Evolutionary conservation across 1,284 basidiomycete genomes (phyloP).

Genomic region (Gomphus bonarii): DNA sequence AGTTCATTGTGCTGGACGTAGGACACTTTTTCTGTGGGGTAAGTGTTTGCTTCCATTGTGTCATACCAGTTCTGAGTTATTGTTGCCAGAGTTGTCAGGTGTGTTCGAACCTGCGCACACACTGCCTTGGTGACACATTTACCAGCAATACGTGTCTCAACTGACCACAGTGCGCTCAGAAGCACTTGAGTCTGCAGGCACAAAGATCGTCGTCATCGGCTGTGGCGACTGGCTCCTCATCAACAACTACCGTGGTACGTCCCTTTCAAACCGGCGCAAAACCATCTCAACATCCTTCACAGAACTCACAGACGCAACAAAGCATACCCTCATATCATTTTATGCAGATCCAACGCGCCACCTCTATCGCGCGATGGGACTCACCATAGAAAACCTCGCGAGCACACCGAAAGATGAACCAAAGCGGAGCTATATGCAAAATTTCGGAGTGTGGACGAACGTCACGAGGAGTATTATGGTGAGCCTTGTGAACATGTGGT

Average conservation of each 20-base stretch:
- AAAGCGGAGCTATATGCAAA: conserved; percentile 39
- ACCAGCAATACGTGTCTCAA: conserved; percentile 42
- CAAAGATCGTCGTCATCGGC: conserved; percentile 44
- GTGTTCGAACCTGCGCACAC: neutral
- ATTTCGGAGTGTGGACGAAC: conserved; percentile 22
- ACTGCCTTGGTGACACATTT: neutral
- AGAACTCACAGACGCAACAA: conserved; percentile 8
- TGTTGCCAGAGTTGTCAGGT: conserved; percentile 32
- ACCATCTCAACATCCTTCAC: neutral
- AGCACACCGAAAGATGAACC: conserved; percentile 33
- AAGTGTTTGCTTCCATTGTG: conserved; percentile 17
- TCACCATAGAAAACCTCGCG: conserved; percentile 31
- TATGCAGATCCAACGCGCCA: conserved; percentile 49
- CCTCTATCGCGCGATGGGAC: conserved; percentile 41
- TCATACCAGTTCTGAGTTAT: neutral
- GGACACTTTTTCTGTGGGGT: conserved; percentile 63
- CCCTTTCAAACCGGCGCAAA: neutral
- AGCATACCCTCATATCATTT: conserved; percentile 27
- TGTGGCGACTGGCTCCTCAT: conserved; percentile 54
- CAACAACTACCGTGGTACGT: conserved; percentile 37
- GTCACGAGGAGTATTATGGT: conserved; percentile 40
- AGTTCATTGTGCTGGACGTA: conserved; percentile 15
- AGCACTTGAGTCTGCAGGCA: conserved; percentile 30
- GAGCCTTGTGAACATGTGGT: conserved; percentile 13
- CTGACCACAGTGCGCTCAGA: conserved; percentile 35